These are phyloP conservation scores for Panicum hallii DNA, from an alignment of 202 grass and related monocot genomes.

Conservation along the genomic window DNA sequence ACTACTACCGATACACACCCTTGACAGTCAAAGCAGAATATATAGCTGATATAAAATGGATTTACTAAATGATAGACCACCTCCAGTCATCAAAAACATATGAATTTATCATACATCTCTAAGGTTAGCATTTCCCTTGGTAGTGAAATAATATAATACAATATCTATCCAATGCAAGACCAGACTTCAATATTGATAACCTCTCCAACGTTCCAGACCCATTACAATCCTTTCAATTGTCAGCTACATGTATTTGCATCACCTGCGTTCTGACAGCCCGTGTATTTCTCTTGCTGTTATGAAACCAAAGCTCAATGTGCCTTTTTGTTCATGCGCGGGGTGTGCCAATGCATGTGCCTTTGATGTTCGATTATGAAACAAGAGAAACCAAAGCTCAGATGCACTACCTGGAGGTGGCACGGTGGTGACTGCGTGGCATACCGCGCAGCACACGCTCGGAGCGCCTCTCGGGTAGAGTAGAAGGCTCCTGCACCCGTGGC, in stretches of 20 bases:
- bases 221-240: neutral
- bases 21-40: neutral
- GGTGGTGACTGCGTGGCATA: conserved; percentile 63
- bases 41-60: neutral
- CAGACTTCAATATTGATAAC: neutral
- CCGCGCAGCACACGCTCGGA: conserved; percentile 71
- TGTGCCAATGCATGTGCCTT: neutral
- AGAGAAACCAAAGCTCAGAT: neutral
- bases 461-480: conserved; percentile 77
- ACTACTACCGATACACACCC: neutral
- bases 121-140: conserved; percentile 1
- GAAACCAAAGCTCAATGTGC: neutral
- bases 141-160: neutral
- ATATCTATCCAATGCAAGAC: neutral
- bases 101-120: neutral
- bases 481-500: conserved; percentile 81
- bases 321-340: neutral
- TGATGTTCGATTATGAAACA: neutral
- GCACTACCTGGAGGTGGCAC: conserved; percentile 60
- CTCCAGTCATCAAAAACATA: neutral
- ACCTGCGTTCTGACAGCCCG: neutral
- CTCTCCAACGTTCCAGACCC: neutral
- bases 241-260: neutral
- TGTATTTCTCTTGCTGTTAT: neutral
- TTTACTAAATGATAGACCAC: neutral